Percentiles rank a stretch among this genome's conserved stretches.
These are phyloP conservation scores for Fusarium drepaniforme DNA, from an alignment of 2,329 filamentous ascomycete genomes.

Conservation along the genomic window DNA sequence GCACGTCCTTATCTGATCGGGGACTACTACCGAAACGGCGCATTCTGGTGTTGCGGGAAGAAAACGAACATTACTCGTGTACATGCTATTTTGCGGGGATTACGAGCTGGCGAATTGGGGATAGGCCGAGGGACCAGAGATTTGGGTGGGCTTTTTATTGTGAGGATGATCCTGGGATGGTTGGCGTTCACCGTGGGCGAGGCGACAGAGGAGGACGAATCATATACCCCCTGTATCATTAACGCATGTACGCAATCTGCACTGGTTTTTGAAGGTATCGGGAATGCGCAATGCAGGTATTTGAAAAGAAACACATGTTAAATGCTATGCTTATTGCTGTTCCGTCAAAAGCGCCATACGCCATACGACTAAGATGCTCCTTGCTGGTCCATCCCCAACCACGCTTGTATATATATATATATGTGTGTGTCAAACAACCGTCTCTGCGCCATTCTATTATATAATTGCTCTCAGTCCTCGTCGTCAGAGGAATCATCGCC, in stretches of 20 bases:
- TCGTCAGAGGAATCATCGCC: constrained; percentile 51
- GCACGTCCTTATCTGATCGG: constrained; percentile 6
- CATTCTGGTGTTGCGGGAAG: constrained; percentile 21
- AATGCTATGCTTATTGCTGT: neutral
- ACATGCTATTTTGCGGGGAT: constrained; percentile 1
- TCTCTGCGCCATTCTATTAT: neutral
- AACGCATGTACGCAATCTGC: neutral
- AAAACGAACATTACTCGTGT: neutral
- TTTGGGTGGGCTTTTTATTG: neutral
- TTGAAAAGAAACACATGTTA: neutral
- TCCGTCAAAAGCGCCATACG: constrained; percentile 19
- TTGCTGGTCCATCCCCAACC: neutral
- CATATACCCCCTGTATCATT: constrained; percentile 15
- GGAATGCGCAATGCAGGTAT: neutral
- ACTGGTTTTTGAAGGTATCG: neutral
- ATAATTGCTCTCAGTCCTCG: constrained; percentile 36
- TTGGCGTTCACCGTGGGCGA: neutral
- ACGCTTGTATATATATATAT: neutral
- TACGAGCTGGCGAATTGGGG: neutral
- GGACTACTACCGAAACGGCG: neutral
- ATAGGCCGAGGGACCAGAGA: neutral
- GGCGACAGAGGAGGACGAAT: neutral
- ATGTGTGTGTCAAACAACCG: neutral
- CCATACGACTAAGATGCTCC: constrained; percentile 9
- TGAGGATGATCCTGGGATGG: neutral